phyloP scores from a whole-genome alignment of 176 grass and related monocot genomes.

The Chloris gayana region DNA sequence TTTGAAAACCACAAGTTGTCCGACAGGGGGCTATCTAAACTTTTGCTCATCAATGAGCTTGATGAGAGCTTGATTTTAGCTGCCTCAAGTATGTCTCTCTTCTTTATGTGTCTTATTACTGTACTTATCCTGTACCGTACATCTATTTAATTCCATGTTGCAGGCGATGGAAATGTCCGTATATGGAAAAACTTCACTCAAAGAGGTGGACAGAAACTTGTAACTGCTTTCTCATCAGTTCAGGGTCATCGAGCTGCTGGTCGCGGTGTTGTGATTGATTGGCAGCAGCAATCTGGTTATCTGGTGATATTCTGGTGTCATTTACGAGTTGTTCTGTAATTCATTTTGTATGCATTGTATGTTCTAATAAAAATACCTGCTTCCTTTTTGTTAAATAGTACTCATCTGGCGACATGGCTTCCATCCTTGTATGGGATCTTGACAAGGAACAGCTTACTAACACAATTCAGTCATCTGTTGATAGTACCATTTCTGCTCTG shows the following conservation, averaged over 20 bases:
- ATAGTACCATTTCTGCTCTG: slow-evolving; percentile 76
- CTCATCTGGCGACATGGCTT: slow-evolving; percentile 76
- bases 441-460: slow-evolving; percentile 80
- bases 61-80: slow-evolving; percentile 95
- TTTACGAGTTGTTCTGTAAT: background rate
- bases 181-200: slow-evolving; percentile 89
- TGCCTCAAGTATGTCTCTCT: slow-evolving; percentile 69
- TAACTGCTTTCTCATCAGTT: slow-evolving; percentile 90
- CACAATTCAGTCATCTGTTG: slow-evolving; percentile 65
- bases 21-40: slow-evolving; percentile 90
- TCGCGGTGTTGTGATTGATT: slow-evolving; percentile 72
- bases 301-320: slow-evolving; percentile 57
- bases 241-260: slow-evolving; percentile 60
- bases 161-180: slow-evolving; percentile 93
- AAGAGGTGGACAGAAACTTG: slow-evolving; percentile 79
- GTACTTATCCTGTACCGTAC: slow-evolving; percentile 19
- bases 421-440: slow-evolving; percentile 89
- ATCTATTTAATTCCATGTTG: slow-evolving; percentile 32
- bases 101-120: slow-evolving; percentile 21
- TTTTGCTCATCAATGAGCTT: slow-evolving; percentile 92
- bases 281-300: slow-evolving; percentile 95
- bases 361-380: slow-evolving; percentile 26
- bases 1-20: slow-evolving; percentile 84
- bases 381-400: slow-evolving; percentile 59
- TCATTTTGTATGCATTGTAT: background rate